Evolutionary conservation across 23 red algal species (phyloP).

Genomic region (Gracilaria vermiculophylla): DNA sequence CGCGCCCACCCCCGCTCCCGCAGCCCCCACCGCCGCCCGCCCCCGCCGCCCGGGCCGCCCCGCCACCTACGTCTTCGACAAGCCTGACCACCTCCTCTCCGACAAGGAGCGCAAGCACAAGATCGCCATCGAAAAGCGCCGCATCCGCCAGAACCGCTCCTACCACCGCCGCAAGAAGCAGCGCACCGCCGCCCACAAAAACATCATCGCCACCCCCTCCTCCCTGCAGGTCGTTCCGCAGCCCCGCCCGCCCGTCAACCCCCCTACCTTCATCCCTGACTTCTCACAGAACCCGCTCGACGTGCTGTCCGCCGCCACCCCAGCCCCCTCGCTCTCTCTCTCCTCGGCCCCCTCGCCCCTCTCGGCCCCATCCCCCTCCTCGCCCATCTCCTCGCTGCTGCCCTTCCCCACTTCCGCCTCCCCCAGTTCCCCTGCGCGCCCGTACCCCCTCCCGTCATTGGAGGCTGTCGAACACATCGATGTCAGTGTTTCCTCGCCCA

Average conservation of each 20-base stretch:
- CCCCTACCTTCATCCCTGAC: conserved; percentile 24
- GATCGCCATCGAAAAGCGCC: conserved; percentile 77
- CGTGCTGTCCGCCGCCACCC: conserved; percentile 8
- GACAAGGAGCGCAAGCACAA: conserved; percentile 89
- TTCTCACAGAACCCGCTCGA: conserved; percentile 66
- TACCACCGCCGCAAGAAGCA: conserved; percentile 75
- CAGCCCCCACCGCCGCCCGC: neutral
- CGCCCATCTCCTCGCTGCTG: conserved; percentile 3
- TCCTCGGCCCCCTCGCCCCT: neutral
- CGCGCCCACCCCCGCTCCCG: neutral
- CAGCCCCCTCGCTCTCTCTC: neutral
- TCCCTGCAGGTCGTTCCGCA: neutral
- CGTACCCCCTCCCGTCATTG: neutral
- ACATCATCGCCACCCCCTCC: neutral
- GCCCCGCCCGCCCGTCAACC: neutral
- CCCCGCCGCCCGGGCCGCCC: conserved; percentile 74
- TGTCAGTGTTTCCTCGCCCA: neutral
- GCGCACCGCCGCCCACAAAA: neutral
- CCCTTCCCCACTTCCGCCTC: neutral
- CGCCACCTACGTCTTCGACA: conserved; percentile 86
- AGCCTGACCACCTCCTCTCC: conserved; percentile 76
- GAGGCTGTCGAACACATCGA: neutral
- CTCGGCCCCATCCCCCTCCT: too few species aligned
- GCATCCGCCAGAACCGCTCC: conserved; percentile 84
- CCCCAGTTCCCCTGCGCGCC: neutral